Evolutionary conservation across 306 rosid genomes (phyloP).

Genomic region (Medicago ruthenica): DNA sequence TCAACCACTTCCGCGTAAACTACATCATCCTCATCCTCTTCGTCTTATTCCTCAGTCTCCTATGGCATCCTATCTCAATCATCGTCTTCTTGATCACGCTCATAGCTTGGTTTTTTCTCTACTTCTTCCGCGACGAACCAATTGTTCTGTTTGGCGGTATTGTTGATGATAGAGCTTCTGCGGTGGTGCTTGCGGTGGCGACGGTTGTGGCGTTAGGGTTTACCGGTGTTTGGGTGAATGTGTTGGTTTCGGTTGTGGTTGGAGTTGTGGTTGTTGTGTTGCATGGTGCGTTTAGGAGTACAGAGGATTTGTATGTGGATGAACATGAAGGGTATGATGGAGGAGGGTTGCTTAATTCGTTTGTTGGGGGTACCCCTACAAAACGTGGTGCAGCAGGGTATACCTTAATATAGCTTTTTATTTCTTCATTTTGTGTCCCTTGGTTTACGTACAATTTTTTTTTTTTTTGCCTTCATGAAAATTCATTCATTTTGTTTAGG

Average conservation of each 20-base stretch:
- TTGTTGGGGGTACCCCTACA: constrained; percentile 72
- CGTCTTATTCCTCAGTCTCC: constrained; percentile 51
- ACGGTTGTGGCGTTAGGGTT: constrained; percentile 61
- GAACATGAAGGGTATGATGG: constrained; percentile 67
- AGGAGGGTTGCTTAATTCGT: constrained; percentile 67
- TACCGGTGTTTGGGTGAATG: constrained; percentile 70
- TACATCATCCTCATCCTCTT: constrained; percentile 59
- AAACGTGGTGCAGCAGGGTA: constrained; percentile 43
- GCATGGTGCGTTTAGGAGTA: constrained; percentile 69
- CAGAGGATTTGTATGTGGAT: constrained; percentile 69
- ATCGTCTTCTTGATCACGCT: constrained; percentile 64
- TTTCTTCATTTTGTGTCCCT: background rate
- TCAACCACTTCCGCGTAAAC: constrained; percentile 69
- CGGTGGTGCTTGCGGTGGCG: constrained; percentile 53
- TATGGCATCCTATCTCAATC: constrained; percentile 65
- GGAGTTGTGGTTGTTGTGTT: constrained; percentile 48
- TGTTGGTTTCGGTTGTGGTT: constrained; percentile 59
- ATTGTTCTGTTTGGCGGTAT: constrained; percentile 47
- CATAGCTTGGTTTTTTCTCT: constrained; percentile 73
- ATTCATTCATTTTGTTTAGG: background rate
- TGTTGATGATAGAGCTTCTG: constrained; percentile 50
- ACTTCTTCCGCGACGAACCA: constrained; percentile 50
- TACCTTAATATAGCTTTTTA: constrained; percentile 40
- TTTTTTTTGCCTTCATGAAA: background rate
- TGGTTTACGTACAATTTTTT: background rate